Base-by-base conservation (phyloP, 805 yeast species). In the Yamadazyma paraphyllophila region DNA sequence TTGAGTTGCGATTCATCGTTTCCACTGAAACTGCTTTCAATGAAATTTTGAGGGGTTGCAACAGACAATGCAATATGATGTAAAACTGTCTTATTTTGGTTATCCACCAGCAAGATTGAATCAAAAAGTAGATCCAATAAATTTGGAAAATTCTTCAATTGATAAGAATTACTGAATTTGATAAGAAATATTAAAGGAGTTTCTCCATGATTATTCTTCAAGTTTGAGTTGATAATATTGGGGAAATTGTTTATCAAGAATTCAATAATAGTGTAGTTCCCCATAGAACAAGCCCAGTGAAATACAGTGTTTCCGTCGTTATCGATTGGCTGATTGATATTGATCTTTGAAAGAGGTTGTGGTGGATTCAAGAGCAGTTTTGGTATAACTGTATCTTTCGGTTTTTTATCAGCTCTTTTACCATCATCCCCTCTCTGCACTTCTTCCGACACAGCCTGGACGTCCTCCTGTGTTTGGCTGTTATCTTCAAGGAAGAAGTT, bases 261-360 rank as follows among this genome's bases (percentile, higher is more conserved):
- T 51, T 81, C 79, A 2, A 89, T 92, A 42, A 91, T 73, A 2
- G 81, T 69, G 1, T 83, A 66, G 47, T 88, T 81, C 0, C 96
- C 98, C 62, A 94, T 75, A 0, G 97, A 88, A 12, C 97, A 83
- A 3, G 97, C 95, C 95, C 98, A 88, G 65, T 94, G 99, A 46
- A 94, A 73, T 0, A 96, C 89, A 0, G 96, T 85, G 60, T 94
- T 94, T 0, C 98, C 97, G 47, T 85, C 81, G 55, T 88, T 95
- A 65, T 95, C 99, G 37, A 95, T 87, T 1, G 97, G 83, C 29
- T 89, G 88, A 58, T 89, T 94, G 41, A 91, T 73, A 48, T 81
- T 77, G 31, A 88, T 80, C 54, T 80, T 78, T n/a, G 59, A 51
- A 2, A 68, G 47, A 7, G 77, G 76, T 31, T 70, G 66, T 1